A percentile compares a stretch with the other conserved stretches of the same genome.
Evolutionary conservation across 768 basidiomycete genomes (phyloP).

Genomic region (Basidioascus undulatus): DNA sequence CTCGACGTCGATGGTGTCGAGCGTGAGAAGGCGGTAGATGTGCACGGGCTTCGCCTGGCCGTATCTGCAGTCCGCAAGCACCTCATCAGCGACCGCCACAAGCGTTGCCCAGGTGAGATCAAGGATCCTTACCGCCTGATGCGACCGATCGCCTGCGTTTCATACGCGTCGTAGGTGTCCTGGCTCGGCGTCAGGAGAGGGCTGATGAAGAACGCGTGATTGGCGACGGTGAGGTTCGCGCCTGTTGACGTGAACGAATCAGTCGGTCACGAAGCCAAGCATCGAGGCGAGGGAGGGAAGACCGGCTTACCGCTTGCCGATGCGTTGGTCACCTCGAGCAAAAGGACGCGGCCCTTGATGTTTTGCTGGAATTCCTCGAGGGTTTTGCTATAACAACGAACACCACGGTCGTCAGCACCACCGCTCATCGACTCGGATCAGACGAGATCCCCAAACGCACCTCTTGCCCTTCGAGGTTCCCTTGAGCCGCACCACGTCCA

Average conservation of each 20-base stretch:
- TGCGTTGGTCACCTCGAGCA: constrained; percentile 83
- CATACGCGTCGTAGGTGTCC: constrained; percentile 62
- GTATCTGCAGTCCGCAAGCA: too few relatives aligned
- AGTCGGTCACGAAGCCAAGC: too few relatives aligned
- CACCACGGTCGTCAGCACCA: neutral
- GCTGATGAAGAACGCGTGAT: constrained; percentile 83
- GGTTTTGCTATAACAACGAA: constrained; percentile 32
- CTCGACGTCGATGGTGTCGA: constrained; percentile 67
- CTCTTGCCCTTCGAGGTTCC: constrained; percentile 43
- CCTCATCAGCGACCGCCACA: neutral
- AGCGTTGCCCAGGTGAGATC: neutral
- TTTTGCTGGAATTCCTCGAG: constrained; percentile 67
- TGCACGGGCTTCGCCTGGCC: constrained; percentile 59
- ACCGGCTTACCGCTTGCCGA: constrained; percentile 55
- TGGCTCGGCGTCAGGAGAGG: constrained; percentile 60
- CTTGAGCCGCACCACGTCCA: constrained; percentile 56
- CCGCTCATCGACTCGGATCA: too few relatives aligned
- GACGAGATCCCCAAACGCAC: too few relatives aligned
- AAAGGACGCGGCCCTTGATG: constrained; percentile 40
- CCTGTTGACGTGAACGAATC: constrained; percentile 10
- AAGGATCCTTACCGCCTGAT: constrained; percentile 57
- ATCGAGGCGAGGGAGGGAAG: neutral
- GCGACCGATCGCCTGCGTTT: constrained; percentile 23
- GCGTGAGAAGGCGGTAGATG: constrained; percentile 63
- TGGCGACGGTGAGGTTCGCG: constrained; percentile 66